These are phyloP conservation scores for Daldinia vernicosa DNA, from an alignment of 495 filamentous ascomycete genomes.

Conservation along the genomic window DNA sequence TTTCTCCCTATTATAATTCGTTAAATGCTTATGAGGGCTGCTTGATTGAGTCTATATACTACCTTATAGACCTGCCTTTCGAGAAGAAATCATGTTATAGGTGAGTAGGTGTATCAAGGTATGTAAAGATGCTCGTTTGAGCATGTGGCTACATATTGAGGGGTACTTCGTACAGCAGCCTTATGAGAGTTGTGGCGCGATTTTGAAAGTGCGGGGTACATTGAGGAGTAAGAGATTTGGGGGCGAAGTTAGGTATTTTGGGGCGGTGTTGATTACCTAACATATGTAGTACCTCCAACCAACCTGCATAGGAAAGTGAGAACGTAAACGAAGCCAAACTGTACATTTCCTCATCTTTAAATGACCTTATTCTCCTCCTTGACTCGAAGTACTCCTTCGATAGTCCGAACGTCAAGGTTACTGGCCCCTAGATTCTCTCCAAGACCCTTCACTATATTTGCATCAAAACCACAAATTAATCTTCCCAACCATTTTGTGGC, in stretches of 20 bases:
- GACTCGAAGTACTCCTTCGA: constrained; percentile 41
- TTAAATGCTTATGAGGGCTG: too few relatives aligned
- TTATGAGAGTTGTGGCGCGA: background rate
- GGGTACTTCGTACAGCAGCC: background rate
- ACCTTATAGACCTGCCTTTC: background rate
- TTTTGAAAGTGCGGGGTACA: constrained; percentile 1
- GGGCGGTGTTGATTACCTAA: constrained; percentile 5
- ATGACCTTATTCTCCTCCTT: constrained; percentile 41
- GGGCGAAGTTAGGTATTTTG: background rate
- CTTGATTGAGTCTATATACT: background rate
- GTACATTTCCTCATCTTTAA: constrained; percentile 22
- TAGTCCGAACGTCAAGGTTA: constrained; percentile 29
- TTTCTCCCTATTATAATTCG: too few relatives aligned
- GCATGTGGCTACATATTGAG: constrained; percentile 1
- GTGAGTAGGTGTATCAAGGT: background rate
- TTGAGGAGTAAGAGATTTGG: constrained; percentile 2
- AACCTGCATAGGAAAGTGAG: background rate
- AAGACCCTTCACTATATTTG: background rate
- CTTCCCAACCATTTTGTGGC: background rate
- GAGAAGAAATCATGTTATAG: background rate
- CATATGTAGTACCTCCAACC: background rate
- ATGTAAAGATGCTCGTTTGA: background rate
- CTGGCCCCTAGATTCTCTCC: constrained; percentile 12
- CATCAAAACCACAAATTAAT: background rate
- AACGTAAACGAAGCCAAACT: background rate